Conservation (phyloP, 75 land plant genomes). For the Picea glauca region DNA sequence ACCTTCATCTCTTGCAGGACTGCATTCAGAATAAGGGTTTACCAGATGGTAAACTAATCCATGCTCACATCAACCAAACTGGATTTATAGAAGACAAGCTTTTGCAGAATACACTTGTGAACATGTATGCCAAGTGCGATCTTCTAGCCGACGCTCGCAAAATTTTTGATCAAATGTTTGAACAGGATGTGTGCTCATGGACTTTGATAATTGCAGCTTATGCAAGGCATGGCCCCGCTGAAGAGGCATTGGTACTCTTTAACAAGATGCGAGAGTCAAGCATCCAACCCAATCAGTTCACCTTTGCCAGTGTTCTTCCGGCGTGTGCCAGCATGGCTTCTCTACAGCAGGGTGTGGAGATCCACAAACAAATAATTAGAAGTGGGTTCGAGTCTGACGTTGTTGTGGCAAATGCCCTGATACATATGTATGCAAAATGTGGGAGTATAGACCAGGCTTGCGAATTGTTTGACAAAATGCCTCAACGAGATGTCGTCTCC, state of each 20-base stretch:
- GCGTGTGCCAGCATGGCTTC: slow-evolving; percentile 25
- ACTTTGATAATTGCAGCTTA: slow-evolving; percentile 23
- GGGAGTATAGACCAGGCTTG: neutral
- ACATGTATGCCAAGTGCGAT: slow-evolving; percentile 36
- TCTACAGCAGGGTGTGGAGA: slow-evolving; percentile 31
- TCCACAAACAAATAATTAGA: slow-evolving; percentile 23
- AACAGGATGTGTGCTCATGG: slow-evolving; percentile 25
- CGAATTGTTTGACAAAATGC: slow-evolving; percentile 8
- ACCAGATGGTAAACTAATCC: neutral
- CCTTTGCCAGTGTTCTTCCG: slow-evolving; percentile 23
- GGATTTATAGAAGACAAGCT: neutral
- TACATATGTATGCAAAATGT: slow-evolving; percentile 1
- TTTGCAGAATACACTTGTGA: slow-evolving; percentile 25
- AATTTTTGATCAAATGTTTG: slow-evolving; percentile 40
- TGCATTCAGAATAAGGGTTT: neutral
- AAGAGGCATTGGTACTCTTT: slow-evolving; percentile 21
- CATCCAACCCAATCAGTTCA: slow-evolving; percentile 19
- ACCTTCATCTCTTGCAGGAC: neutral
- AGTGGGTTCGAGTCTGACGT: slow-evolving; percentile 22
- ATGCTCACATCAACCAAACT: neutral
- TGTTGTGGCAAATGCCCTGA: neutral
- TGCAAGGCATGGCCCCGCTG: slow-evolving; percentile 10
- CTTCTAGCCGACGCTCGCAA: slow-evolving; percentile 18
- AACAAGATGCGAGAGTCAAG: neutral
- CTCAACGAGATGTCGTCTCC: slow-evolving; percentile 6